Evolutionary conservation across 495 filamentous ascomycete species (phyloP), one percentile per base, ranked within the genome.

Genomic region (Clohesyomyces aquaticus): DNA sequence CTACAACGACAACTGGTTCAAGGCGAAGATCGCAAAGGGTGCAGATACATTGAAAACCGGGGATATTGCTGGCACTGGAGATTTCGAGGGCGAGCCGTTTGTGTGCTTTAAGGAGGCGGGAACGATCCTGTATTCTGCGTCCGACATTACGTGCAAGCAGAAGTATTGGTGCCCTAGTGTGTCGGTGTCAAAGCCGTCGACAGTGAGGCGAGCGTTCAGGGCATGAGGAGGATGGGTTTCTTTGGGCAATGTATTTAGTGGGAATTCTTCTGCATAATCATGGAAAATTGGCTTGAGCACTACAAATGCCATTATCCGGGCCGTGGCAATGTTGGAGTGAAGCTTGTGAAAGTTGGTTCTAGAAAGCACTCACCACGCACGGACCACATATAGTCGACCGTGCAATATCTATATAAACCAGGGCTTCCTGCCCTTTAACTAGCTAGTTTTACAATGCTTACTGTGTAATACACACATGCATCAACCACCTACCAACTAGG

Each of bases 41-140:
- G 51, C 51, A 3, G 28, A 11, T 4, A 18, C n/a, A 3, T 41
- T 55, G 29, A 55, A 55, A 19, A 16, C 1, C 1, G 51, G 51
- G n/a, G 51, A 55, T 27, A 41, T 55, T 22, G 51, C 51, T 22
- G 51, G 51, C 4, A 4, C 22, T 10, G 51, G 51, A 12, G n/a
- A 29, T n/a, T 42, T 55, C 41, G 51, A 55, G 14, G 51, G 51
- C 14, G 51, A 55, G 29, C 6, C 28, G 11, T 55, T 55, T 55
- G 19, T 55, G 3, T 55, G 51, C 16, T 55, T 55, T 28, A 55
- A 55, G 19, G 2, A 14, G 19, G 35, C 19, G 35, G 51, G 51
- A 4, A 14, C 6, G 32, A 28, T 41, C 14, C 10, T 55, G 51
- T 18, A 11, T 9, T 38, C 28, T 14, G 51, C 28, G 27, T 22